These are phyloP conservation scores for Cyclanthera cordifolia DNA, from an alignment of 306 rosid species.

Conservation along the genomic window DNA sequence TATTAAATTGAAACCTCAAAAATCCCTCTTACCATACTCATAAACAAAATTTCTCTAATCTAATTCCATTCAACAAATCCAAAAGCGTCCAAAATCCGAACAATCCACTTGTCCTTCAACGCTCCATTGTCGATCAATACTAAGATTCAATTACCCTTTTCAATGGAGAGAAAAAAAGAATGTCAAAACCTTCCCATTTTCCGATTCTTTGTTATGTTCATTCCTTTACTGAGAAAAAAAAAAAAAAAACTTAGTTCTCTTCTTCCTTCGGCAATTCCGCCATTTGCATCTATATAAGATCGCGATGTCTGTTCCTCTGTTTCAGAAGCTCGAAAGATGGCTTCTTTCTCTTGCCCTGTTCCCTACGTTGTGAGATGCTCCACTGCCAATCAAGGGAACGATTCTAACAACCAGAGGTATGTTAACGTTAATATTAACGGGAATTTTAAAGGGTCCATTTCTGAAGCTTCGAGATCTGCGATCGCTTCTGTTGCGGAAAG, in stretches of 20 bases:
- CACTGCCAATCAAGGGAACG: constrained; percentile 32
- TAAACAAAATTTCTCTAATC: too few species aligned
- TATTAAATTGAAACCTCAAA: not conserved
- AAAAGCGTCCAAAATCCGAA: constrained; percentile 8
- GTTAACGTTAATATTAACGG: constrained; percentile 44
- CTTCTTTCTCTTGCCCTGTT: constrained; percentile 27
- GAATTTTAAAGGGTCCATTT: constrained; percentile 14
- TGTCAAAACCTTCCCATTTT: not conserved
- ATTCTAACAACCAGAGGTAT: constrained; percentile 31
- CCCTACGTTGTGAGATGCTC: constrained; percentile 33
- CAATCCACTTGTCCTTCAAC: not conserved
- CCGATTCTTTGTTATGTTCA: constrained; percentile 20
- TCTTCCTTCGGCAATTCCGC: constrained; percentile 17
- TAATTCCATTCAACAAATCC: constrained; percentile 7
- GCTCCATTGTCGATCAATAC: constrained; percentile 22
- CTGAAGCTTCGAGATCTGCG: constrained; percentile 24
- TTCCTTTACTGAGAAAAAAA: not conserved
- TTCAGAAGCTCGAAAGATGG: constrained; percentile 24
- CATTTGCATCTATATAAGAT: constrained; percentile 19
- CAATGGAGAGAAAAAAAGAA: not conserved
- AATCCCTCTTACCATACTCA: too few species aligned
- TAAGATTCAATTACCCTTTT: constrained; percentile 14
- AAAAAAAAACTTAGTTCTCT: not conserved
- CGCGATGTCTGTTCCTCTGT: constrained; percentile 11
- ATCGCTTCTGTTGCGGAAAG: constrained; percentile 25